phyloP scores from a whole-genome alignment of 169 alveolate genomes.

The Miamiensis avidus region DNA sequence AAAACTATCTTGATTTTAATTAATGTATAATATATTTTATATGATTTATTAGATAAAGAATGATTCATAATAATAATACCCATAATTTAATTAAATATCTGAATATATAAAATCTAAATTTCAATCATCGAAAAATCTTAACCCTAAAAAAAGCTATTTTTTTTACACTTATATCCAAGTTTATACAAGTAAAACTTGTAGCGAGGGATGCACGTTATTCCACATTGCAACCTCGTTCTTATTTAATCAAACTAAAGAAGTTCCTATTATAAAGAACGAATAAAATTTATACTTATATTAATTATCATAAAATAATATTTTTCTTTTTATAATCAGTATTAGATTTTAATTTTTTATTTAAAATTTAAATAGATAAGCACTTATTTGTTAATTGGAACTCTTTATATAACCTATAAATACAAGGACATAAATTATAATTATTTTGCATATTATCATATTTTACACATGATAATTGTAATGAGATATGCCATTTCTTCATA shows the following conservation, averaged over 20 bases:
- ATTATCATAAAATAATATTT: no score
- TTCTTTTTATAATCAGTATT: not conserved
- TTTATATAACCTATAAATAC: no score
- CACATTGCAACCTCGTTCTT: not conserved
- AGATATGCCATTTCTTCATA: no score
- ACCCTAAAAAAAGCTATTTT: not conserved
- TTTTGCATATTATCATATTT: no score
- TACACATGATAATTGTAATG: no score
- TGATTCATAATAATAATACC: not conserved
- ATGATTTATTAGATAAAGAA: no score
- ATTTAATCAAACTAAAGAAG: not conserved
- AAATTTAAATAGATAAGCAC: no score
- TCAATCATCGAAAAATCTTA: no score
- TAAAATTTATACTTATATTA: not conserved
- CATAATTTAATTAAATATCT: not conserved
- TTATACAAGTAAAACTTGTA: not conserved
- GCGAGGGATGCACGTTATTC: not conserved
- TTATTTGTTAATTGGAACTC: not conserved
- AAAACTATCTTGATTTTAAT: no score
- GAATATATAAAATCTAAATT: not conserved
- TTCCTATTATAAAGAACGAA: no score
- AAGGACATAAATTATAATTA: no score
- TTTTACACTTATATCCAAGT: not conserved
- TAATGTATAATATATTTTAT: no score
- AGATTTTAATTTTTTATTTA: not conserved